phyloP scores from a whole-genome alignment of 805 yeast species.

The Sungouiella thailandica region DNA sequence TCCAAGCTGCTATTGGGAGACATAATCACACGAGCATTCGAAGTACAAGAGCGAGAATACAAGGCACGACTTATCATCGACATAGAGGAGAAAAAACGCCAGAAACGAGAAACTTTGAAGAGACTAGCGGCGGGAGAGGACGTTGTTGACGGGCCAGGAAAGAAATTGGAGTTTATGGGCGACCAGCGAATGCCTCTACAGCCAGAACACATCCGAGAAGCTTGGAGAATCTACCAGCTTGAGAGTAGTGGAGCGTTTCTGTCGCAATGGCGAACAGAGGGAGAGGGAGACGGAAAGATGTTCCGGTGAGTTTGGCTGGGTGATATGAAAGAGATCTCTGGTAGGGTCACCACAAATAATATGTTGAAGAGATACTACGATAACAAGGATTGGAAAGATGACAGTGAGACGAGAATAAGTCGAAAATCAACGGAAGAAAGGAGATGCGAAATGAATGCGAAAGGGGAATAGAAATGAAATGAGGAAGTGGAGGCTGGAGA shows the following conservation, averaged over 20 bases:
- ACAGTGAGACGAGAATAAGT: too few relatives aligned
- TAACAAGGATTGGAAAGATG: too few relatives aligned
- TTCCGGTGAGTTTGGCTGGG: constrained; percentile 43
- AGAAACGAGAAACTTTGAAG: constrained; percentile 28
- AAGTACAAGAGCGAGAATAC: constrained; percentile 55
- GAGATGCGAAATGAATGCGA: too few relatives aligned
- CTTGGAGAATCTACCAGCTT: constrained; percentile 70
- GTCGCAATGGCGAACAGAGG: constrained; percentile 66
- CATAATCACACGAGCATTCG: constrained; percentile 74
- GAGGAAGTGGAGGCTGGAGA: too few relatives aligned
- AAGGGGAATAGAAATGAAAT: too few relatives aligned
- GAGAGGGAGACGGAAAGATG: constrained; percentile 64
- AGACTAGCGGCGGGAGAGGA: constrained; percentile 34
- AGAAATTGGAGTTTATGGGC: constrained; percentile 31
- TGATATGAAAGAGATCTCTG: not conserved
- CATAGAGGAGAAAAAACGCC: constrained; percentile 34
- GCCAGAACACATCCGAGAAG: constrained; percentile 85
- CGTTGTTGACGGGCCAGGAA: constrained; percentile 14
- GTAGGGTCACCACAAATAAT: too few relatives aligned
- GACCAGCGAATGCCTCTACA: constrained; percentile 55
- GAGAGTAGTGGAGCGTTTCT: constrained; percentile 63
- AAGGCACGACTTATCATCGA: constrained; percentile 35
- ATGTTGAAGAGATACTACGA: too few relatives aligned
- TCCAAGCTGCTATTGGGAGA: constrained; percentile 91
- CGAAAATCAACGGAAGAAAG: too few relatives aligned